These are phyloP conservation scores for Chaetomiaceae sp. DNA, from an alignment of 2,329 filamentous ascomycete species.

Conservation along the genomic window DNA sequence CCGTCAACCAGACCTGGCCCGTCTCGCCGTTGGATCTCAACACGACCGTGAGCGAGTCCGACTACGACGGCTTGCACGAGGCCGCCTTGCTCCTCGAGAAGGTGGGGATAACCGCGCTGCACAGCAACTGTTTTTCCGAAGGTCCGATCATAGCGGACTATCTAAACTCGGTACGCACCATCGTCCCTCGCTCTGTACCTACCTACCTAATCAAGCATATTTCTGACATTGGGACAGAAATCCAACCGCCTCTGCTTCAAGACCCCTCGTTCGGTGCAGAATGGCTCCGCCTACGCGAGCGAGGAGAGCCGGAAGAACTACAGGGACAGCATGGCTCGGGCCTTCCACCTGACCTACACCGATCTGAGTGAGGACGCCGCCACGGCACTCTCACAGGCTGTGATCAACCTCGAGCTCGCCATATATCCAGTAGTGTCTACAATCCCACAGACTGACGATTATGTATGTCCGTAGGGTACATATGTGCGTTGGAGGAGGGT, in stretches of 20 bases:
- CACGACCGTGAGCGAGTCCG: background rate
- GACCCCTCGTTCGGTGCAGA: background rate
- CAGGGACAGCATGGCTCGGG: background rate
- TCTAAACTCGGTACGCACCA: slow-evolving; percentile 4
- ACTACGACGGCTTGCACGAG: slow-evolving; percentile 6
- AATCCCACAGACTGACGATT: background rate
- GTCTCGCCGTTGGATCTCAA: slow-evolving; percentile 4
- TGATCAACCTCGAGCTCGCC: background rate
- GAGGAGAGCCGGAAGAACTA: background rate
- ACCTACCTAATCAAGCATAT: too few species aligned
- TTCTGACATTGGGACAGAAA: background rate
- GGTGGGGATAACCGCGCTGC: background rate
- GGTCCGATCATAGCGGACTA: background rate
- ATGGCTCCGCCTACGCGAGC: background rate
- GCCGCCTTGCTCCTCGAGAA: slow-evolving; percentile 6
- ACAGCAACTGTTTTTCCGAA: background rate
- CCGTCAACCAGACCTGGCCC: slow-evolving; percentile 39
- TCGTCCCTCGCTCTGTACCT: too few species aligned
- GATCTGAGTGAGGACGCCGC: background rate
- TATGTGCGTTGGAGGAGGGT: too few species aligned
- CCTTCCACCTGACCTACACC: background rate
- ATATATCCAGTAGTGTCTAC: background rate
- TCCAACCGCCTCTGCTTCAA: slow-evolving; percentile 1
- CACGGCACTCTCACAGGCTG: background rate
- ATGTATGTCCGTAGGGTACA: too few species aligned